A percentile compares a stretch with the other conserved stretches of the same genome.
Evolutionary conservation across 2,329 filamentous ascomycete species (phyloP).

Genomic region (Monosporascus sp.): DNA sequence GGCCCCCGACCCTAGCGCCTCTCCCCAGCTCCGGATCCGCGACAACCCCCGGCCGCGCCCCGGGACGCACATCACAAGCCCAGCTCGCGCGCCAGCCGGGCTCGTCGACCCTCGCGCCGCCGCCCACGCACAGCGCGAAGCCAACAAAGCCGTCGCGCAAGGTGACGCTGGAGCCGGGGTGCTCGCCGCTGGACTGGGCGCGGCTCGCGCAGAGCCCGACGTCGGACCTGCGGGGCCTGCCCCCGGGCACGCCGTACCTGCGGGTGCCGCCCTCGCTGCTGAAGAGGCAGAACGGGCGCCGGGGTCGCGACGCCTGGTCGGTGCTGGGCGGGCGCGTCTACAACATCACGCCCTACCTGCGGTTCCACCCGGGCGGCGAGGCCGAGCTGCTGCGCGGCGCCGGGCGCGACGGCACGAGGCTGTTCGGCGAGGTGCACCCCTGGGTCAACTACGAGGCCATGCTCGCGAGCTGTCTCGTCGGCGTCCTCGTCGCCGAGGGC

Average conservation of each 20-base stretch:
- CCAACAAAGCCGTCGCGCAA: slow-evolving; percentile 59
- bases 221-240: slow-evolving; percentile 62
- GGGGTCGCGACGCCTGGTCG: slow-evolving; percentile 85
- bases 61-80: slow-evolving; percentile 36
- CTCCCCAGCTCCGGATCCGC: slow-evolving; percentile 16
- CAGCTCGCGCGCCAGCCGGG: slow-evolving; percentile 24
- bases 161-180: slow-evolving; percentile 80
- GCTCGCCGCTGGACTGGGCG: slow-evolving; percentile 95
- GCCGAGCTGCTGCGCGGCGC: slow-evolving; percentile 64
- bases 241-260: slow-evolving; percentile 49
- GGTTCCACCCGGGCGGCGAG: slow-evolving; percentile 85
- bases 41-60: slow-evolving; percentile 22
- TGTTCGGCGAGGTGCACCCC: slow-evolving; percentile 64
- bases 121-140: slow-evolving; percentile 47
- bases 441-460: slow-evolving; percentile 72
- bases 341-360: slow-evolving; percentile 84
- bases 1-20: slow-evolving; percentile 15
- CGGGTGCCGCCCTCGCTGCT: slow-evolving; percentile 81
- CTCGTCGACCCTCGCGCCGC: slow-evolving; percentile 44
- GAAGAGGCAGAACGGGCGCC: slow-evolving; percentile 72
- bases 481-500: slow-evolving; percentile 56
- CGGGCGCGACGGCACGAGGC: slow-evolving; percentile 54
- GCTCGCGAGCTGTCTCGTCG: slow-evolving; percentile 58
- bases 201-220: slow-evolving; percentile 59
- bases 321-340: slow-evolving; percentile 87